Conservation (phyloP, 1,284 basidiomycete species). For the Rhodotorula sp. region DNA sequence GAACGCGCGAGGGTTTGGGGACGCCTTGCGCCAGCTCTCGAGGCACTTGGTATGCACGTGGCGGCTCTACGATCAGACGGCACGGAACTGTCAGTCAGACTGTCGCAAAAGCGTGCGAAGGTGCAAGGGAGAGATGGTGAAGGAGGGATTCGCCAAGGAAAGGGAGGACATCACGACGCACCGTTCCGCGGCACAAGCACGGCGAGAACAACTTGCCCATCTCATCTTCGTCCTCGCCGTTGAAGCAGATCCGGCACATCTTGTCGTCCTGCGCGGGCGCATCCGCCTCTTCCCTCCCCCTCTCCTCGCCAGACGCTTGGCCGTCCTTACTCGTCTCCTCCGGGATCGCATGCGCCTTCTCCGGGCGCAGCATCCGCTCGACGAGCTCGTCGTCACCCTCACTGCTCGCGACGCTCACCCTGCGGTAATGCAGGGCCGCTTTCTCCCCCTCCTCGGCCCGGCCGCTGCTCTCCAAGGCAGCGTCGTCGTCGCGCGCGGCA, state of each 20-base stretch:
- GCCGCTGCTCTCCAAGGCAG: background rate
- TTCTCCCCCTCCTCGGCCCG: background rate
- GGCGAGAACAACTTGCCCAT: slow-evolving; percentile 31
- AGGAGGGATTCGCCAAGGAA: background rate
- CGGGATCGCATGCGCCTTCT: background rate
- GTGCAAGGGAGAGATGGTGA: background rate
- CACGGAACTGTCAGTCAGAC: background rate
- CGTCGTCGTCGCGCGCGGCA: background rate
- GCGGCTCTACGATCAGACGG: slow-evolving; percentile 4
- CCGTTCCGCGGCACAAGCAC: slow-evolving; percentile 32
- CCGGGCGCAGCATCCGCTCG: slow-evolving; percentile 4
- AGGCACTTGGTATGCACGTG: slow-evolving; percentile 33
- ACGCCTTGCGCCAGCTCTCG: slow-evolving; percentile 26
- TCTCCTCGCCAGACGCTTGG: background rate
- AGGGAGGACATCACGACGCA: background rate
- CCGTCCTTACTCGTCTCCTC: background rate
- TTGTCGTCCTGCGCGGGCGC: background rate
- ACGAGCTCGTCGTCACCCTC: slow-evolving; percentile 19
- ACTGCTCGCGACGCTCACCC: slow-evolving; percentile 6
- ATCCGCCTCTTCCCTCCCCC: background rate
- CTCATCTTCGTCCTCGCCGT: slow-evolving; percentile 25
- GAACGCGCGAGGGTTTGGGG: slow-evolving; percentile 12
- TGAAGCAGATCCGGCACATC: slow-evolving; percentile 39
- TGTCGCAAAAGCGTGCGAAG: too few species aligned
- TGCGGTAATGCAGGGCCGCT: background rate